Evolutionary conservation across 2,329 filamentous ascomycete genomes (phyloP).

Genomic region (Aureobasidium sp.): DNA sequence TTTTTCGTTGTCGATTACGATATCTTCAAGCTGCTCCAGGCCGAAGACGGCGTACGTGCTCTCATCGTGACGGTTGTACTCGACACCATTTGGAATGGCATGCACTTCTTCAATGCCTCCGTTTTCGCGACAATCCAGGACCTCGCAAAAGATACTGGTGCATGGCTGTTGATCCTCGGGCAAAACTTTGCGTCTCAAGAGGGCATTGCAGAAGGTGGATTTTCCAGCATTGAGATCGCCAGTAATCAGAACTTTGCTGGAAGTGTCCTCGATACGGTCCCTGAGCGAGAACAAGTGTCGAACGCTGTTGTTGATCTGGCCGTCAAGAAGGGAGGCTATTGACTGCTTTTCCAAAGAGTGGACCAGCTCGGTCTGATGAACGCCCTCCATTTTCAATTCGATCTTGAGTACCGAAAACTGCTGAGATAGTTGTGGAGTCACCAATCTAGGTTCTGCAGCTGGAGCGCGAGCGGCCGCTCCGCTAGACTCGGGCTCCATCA

Average conservation of each 20-base stretch:
- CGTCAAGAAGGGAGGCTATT: slow-evolving; percentile 82
- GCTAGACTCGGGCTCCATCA: slow-evolving; percentile 63
- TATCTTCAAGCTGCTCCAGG: slow-evolving; percentile 71
- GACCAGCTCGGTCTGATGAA: slow-evolving; percentile 84
- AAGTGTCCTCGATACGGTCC: slow-evolving; percentile 93
- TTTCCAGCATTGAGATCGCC: slow-evolving; percentile 96
- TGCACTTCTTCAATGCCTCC: slow-evolving; percentile 90
- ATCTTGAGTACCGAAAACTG: slow-evolving; percentile 95
- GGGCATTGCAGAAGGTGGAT: slow-evolving; percentile 97
- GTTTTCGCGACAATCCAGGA: slow-evolving; percentile 87
- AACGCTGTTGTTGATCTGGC: slow-evolving; percentile 89
- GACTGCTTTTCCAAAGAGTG: slow-evolving; percentile 91
- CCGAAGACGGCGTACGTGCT: slow-evolving; percentile 85
- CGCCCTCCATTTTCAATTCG: slow-evolving; percentile 79
- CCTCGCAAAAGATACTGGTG: slow-evolving; percentile 97
- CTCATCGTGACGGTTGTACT: slow-evolving; percentile 85
- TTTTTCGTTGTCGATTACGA: slow-evolving; percentile 79
- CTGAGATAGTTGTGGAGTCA: slow-evolving; percentile 87
- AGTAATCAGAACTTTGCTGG: slow-evolving; percentile 92
- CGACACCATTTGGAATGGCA: slow-evolving; percentile 73
- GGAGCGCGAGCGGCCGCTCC: slow-evolving; percentile 54
- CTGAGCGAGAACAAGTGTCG: slow-evolving; percentile 80
- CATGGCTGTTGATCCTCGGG: slow-evolving; percentile 97
- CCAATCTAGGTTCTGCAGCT: slow-evolving; percentile 66
- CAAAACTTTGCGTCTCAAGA: slow-evolving; percentile 82